Conservation (phyloP, 2,329 filamentous ascomycete genomes). For the Nannizzia gypsea region DNA sequence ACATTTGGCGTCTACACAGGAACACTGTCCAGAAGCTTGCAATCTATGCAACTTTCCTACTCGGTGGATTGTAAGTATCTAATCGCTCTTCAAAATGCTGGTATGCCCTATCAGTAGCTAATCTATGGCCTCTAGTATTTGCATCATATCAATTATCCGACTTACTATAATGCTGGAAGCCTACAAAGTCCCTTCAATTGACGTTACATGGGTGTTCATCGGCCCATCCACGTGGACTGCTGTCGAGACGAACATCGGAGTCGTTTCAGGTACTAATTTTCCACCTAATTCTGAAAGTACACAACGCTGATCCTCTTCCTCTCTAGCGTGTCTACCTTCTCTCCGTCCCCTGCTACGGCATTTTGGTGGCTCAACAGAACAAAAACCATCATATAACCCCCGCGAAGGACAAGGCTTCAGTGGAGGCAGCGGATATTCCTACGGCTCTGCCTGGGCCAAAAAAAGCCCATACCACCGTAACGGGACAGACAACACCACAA, state of each 20-base stretch:
- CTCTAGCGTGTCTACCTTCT: not conserved
- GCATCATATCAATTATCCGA: conserved; percentile 3
- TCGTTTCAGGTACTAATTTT: not conserved
- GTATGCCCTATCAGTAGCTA: not conserved
- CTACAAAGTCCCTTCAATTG: conserved; percentile 1
- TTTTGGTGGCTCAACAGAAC: not conserved
- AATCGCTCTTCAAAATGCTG: not conserved
- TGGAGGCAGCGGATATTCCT: not conserved
- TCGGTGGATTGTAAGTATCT: conserved; percentile 20
- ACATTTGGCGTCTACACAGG: conserved; percentile 20
- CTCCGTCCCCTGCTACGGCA: not conserved
- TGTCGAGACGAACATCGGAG: conserved; percentile 5
- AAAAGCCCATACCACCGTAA: not conserved
- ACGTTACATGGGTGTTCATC: conserved; percentile 6
- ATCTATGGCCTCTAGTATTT: not conserved
- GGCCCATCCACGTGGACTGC: conserved; percentile 3
- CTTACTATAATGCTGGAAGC: not conserved
- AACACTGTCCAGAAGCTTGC: conserved; percentile 15
- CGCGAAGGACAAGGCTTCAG: not conserved
- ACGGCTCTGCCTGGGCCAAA: conserved; percentile 18
- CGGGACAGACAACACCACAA: not conserved
- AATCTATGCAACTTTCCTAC: conserved; percentile 13
- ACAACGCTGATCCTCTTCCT: not conserved
- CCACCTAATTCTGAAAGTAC: not conserved
- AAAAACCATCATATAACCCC: not conserved